These are phyloP conservation scores for Saccharomyces hybrid DNA, from an alignment of 1,139 yeast species.

Conservation along the genomic window DNA sequence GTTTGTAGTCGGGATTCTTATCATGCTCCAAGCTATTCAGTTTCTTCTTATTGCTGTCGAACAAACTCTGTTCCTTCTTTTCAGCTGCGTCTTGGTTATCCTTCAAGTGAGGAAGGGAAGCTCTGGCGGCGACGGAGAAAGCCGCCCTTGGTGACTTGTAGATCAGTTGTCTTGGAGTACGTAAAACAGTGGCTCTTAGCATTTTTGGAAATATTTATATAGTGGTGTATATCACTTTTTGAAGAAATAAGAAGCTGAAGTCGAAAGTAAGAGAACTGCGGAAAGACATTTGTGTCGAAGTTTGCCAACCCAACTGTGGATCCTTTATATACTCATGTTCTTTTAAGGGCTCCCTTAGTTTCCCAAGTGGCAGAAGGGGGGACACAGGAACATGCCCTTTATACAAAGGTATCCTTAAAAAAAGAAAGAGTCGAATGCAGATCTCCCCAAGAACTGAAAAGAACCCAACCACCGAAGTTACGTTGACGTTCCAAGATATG, in stretches of 20 bases:
- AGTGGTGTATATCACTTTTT: constrained; percentile 6
- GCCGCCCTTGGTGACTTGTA: not conserved
- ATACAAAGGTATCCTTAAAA: not conserved
- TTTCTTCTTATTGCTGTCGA: constrained; percentile 23
- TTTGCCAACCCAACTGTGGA: not conserved
- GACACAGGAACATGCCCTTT: not conserved
- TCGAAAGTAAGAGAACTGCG: not conserved
- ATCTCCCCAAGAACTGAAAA: not conserved
- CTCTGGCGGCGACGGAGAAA: not conserved
- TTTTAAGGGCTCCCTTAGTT: not conserved
- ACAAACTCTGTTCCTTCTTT: constrained; percentile 21
- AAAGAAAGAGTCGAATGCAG: not conserved
- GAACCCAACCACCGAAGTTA: not conserved
- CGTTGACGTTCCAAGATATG: not conserved
- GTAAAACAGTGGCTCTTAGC: not conserved
- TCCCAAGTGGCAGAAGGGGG: not conserved
- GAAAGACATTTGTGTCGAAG: not conserved
- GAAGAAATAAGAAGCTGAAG: not conserved
- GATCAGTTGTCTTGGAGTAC: not conserved
- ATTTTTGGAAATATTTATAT: not conserved
- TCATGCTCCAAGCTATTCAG: constrained; percentile 26
- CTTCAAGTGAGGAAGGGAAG: constrained; percentile 10
- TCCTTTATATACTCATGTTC: not conserved
- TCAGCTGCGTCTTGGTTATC: constrained; percentile 15
- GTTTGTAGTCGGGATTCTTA: constrained; percentile 10